Percentiles rank a stretch among this genome's conserved stretches.
Evolutionary conservation across 2,329 filamentous ascomycete genomes (phyloP).

Genomic region (Diaporthe humulicola): DNA sequence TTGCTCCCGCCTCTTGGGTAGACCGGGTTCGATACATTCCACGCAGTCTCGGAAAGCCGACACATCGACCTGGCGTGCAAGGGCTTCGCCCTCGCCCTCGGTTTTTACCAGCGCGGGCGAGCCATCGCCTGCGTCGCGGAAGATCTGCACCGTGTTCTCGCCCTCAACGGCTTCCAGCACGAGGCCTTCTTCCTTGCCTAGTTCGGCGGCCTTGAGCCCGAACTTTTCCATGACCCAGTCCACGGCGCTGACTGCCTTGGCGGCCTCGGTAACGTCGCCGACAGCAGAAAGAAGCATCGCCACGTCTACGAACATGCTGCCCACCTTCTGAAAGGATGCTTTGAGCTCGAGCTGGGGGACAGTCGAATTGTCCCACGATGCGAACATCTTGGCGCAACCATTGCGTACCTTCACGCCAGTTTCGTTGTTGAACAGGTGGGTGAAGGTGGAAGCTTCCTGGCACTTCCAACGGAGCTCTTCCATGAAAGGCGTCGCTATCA

Average conservation of each 20-base stretch:
- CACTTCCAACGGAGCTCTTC: constrained; percentile 1
- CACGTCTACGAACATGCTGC: neutral
- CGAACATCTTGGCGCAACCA: neutral
- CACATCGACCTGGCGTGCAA: neutral
- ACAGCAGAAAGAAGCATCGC: constrained; percentile 1
- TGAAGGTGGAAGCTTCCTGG: neutral
- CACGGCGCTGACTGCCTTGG: constrained; percentile 1
- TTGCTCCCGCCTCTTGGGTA: neutral
- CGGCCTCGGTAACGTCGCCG: neutral
- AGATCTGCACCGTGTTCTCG: constrained; percentile 6
- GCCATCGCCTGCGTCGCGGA: neutral
- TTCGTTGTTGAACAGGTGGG: constrained; percentile 4
- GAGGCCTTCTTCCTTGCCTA: neutral
- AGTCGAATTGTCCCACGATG: neutral
- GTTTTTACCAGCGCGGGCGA: neutral
- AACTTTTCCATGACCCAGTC: constrained; percentile 12
- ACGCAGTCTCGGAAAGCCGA: neutral
- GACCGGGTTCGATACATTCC: neutral
- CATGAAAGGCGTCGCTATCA: neutral
- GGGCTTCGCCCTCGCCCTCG: constrained; percentile 1
- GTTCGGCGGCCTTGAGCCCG: neutral
- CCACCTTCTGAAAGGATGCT: neutral
- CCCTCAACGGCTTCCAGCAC: neutral
- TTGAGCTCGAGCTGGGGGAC: neutral
- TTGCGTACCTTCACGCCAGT: neutral